phyloP scores from a whole-genome alignment of 768 basidiomycete genomes.

The Rhodotorula babjevae region DNA sequence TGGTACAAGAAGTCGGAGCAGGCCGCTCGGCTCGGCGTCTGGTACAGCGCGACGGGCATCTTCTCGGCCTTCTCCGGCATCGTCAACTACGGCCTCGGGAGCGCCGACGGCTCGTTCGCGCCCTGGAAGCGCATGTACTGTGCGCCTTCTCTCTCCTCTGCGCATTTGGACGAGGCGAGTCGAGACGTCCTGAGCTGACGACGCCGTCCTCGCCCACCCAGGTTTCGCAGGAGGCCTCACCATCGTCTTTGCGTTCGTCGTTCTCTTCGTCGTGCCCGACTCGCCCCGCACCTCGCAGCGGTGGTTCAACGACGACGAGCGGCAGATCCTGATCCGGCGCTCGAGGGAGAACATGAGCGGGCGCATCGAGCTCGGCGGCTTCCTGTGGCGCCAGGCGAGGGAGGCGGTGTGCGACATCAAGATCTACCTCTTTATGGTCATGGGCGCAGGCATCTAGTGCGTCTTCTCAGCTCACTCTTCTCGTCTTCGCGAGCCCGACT shows the following conservation, averaged over 20 bases:
- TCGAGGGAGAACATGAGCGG: slow-evolving; percentile 38
- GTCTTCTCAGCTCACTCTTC: not conserved
- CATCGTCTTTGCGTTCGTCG: slow-evolving; percentile 45
- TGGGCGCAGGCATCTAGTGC: slow-evolving; percentile 42
- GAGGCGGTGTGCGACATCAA: slow-evolving; percentile 47
- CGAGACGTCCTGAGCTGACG: too few relatives aligned
- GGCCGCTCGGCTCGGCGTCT: slow-evolving; percentile 47
- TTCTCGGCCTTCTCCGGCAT: slow-evolving; percentile 48
- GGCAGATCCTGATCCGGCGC: slow-evolving; percentile 40
- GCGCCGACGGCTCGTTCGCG: slow-evolving; percentile 32
- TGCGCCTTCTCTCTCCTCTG: too few relatives aligned
- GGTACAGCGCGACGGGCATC: slow-evolving; percentile 47
- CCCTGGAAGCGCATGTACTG: slow-evolving; percentile 43
- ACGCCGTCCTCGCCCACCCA: not conserved
- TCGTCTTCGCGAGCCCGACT: too few relatives aligned
- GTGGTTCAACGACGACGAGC: slow-evolving; percentile 45
- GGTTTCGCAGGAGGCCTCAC: slow-evolving; percentile 44
- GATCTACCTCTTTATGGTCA: slow-evolving; percentile 46
- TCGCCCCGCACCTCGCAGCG: slow-evolving; percentile 44
- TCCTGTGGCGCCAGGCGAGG: slow-evolving; percentile 43
- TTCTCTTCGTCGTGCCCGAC: slow-evolving; percentile 46
- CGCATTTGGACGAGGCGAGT: slow-evolving; percentile 37
- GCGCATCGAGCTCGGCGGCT: slow-evolving; percentile 13
- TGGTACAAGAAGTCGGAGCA: slow-evolving; percentile 48
- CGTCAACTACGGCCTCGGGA: slow-evolving; percentile 48